phyloP scores from a whole-genome alignment of 2,329 filamentous ascomycete genomes.

The Madurella mycetomatis region DNA sequence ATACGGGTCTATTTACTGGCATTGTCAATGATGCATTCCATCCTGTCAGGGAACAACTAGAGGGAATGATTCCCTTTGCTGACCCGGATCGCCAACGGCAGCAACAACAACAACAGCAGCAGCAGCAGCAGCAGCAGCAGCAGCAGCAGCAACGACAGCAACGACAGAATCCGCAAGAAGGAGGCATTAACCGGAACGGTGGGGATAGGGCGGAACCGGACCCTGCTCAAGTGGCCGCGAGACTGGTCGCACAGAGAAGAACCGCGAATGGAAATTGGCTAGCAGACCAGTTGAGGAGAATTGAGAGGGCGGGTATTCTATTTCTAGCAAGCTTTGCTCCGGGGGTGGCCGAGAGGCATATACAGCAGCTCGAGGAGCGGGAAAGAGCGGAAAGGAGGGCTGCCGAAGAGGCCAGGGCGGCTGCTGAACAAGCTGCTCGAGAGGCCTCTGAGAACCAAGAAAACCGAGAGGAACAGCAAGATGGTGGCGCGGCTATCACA shows the following conservation, averaged over 20 bases:
- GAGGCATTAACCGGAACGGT: neutral
- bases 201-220: constrained; percentile 31
- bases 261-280: constrained; percentile 46
- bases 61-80: constrained; percentile 54
- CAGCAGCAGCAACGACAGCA: constrained; percentile 23
- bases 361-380: constrained; percentile 53
- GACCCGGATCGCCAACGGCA: constrained; percentile 32
- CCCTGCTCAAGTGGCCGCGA: constrained; percentile 50
- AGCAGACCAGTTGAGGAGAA: constrained; percentile 45
- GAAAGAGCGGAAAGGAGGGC: constrained; percentile 44
- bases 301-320: constrained; percentile 57
- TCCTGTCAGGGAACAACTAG: constrained; percentile 55
- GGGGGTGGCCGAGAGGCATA: constrained; percentile 61
- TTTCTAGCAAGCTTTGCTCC: constrained; percentile 64
- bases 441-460: constrained; percentile 6
- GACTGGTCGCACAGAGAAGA: constrained; percentile 47
- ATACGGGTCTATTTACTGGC: constrained; percentile 55
- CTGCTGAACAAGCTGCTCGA: constrained; percentile 29
- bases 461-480: constrained; percentile 1
- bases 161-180: constrained; percentile 13
- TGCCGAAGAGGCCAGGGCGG: constrained; percentile 38
- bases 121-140: constrained; percentile 24
- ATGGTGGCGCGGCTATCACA: neutral
- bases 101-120: constrained; percentile 26
- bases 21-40: constrained; percentile 52